Evolutionary conservation across 1,284 basidiomycete genomes (phyloP).

Genomic region (Sporisorium iseilematis-ciliati): DNA sequence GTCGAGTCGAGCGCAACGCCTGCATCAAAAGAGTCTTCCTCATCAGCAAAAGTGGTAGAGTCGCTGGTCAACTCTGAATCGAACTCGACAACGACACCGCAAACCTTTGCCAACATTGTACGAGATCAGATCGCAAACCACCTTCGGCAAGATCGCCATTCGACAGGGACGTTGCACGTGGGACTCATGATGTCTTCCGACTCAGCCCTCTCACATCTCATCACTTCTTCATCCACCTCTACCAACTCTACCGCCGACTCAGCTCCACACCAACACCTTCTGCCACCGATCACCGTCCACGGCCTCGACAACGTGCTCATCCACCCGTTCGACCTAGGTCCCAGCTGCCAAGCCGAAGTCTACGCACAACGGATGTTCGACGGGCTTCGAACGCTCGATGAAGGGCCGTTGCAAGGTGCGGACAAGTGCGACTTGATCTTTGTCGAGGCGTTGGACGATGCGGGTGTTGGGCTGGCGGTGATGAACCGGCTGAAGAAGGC

Average conservation of each 20-base stretch:
- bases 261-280: constrained; percentile 24
- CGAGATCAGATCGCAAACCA: constrained; percentile 26
- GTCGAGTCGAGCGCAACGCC: constrained; percentile 2
- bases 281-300: constrained; percentile 10
- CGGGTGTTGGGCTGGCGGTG: constrained; percentile 87
- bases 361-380: constrained; percentile 88
- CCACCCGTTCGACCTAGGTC: constrained; percentile 75
- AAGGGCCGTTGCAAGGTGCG: constrained; percentile 54
- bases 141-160: background rate
- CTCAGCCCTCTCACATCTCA: constrained; percentile 29
- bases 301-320: constrained; percentile 18
- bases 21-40: background rate
- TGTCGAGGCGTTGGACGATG: constrained; percentile 86
- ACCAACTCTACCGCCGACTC: background rate
- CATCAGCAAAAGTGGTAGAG: constrained; percentile 24
- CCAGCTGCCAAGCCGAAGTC: constrained; percentile 75
- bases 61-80: constrained; percentile 16
- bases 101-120: constrained; percentile 27
- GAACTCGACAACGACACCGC: background rate
- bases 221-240: constrained; percentile 3
- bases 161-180: constrained; percentile 16
- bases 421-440: constrained; percentile 81
- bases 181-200: constrained; percentile 53
- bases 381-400: constrained; percentile 84
- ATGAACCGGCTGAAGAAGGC: constrained; percentile 99